A percentile compares a stretch with the other conserved stretches of the same genome.
phyloP scores from a whole-genome alignment of 1,139 yeast species.

The Sugiyamaella novakii region DNA sequence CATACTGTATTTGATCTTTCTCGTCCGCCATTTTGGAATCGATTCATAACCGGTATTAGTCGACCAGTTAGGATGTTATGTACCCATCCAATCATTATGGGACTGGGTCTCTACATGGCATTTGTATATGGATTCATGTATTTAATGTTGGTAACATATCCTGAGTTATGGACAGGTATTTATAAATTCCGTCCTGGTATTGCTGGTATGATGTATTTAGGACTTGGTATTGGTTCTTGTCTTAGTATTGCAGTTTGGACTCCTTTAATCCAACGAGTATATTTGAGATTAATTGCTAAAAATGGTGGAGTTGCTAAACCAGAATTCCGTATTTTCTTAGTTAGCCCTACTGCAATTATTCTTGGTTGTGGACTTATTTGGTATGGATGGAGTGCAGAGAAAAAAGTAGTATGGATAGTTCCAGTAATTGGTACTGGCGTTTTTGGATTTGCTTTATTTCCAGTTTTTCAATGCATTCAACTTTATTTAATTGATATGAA shows the following conservation, averaged over 20 bases:
- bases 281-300: conserved; percentile 42
- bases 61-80: conserved; percentile 57
- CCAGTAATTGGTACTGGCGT: conserved; percentile 58
- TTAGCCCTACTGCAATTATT: conserved; percentile 49
- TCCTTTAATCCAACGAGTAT: conserved; percentile 45
- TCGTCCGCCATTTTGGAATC: conserved; percentile 29
- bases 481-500: conserved; percentile 66
- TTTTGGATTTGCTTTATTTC: conserved; percentile 60
- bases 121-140: conserved; percentile 66
- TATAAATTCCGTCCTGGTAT: conserved; percentile 55
- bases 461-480: conserved; percentile 62
- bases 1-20: conserved; percentile 60
- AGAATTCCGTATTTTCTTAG: conserved; percentile 54
- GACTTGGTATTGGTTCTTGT: conserved; percentile 56
- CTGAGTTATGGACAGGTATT: conserved; percentile 50
- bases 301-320: conserved; percentile 60
- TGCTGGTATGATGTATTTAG: conserved; percentile 59
- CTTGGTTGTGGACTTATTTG: conserved; percentile 58
- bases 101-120: conserved; percentile 64
- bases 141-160: conserved; percentile 60
- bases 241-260: conserved; percentile 54
- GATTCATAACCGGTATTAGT: conserved; percentile 42
- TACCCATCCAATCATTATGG: conserved; percentile 64
- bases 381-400: conserved; percentile 67
- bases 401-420: conserved; percentile 53